These are phyloP conservation scores for Macrocybe gigantea DNA, from an alignment of 768 basidiomycete genomes.

Conservation along the genomic window DNA sequence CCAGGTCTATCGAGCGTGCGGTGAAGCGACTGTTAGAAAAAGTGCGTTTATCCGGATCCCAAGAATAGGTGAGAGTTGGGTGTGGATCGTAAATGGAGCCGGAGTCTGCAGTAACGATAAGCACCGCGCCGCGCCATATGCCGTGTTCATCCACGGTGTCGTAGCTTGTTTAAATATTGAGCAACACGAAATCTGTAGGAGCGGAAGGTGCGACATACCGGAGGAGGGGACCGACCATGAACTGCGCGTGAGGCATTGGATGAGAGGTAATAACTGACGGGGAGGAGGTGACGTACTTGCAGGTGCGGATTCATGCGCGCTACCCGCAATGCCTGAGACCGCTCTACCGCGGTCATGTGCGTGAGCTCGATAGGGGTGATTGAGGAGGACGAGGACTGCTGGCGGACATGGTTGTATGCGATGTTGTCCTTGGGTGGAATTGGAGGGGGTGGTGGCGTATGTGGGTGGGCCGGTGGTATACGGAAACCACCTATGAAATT, in stretches of 20 bases:
- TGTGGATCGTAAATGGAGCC: slow-evolving; percentile 75
- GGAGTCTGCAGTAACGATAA: slow-evolving; percentile 83
- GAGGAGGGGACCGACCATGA: slow-evolving; percentile 89
- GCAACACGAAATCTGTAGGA: slow-evolving; percentile 3
- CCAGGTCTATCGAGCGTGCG: slow-evolving; percentile 46
- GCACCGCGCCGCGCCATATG: slow-evolving; percentile 82
- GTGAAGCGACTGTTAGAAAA: slow-evolving; percentile 7
- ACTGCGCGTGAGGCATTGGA: slow-evolving; percentile 24
- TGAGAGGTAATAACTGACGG: slow-evolving; percentile 2
- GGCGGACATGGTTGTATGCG: slow-evolving; percentile 12
- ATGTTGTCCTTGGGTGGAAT: slow-evolving; percentile 43
- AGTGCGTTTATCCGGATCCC: slow-evolving; percentile 52
- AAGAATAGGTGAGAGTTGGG: slow-evolving; percentile 63
- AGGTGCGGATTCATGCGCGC: slow-evolving; percentile 78
- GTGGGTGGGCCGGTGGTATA: slow-evolving; percentile 20
- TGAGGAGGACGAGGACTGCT: slow-evolving; percentile 18
- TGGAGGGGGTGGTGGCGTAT: slow-evolving; percentile 37
- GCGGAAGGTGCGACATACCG: slow-evolving; percentile 23
- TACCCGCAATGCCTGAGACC: slow-evolving; percentile 51
- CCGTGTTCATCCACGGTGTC: slow-evolving; percentile 78
- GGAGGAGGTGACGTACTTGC: slow-evolving; percentile 33
- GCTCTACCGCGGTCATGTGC: slow-evolving; percentile 54
- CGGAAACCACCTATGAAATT: slow-evolving; percentile 54
- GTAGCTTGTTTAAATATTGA: slow-evolving; percentile 40
- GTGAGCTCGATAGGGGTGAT: slow-evolving; percentile 36